These are phyloP conservation scores for Tetrapisispora phaffii DNA, from an alignment of 805 yeast genomes.

Conservation along the genomic window DNA sequence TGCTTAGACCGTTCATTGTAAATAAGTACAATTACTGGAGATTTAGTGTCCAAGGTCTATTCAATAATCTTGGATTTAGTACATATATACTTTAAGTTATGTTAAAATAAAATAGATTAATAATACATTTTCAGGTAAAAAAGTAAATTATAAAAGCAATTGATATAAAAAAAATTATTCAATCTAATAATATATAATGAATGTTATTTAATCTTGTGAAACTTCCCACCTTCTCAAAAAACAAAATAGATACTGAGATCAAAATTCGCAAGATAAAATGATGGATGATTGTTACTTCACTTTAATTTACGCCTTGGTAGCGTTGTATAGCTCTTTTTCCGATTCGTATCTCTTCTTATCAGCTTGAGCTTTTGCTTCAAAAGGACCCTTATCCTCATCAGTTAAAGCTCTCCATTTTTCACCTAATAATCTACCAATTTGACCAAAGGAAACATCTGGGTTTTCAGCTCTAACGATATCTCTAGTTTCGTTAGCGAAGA, in stretches of 20 bases:
- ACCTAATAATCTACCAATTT: constrained; percentile 90
- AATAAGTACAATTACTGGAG: too few species aligned
- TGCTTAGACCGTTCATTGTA: too few species aligned
- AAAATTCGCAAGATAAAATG: too few species aligned
- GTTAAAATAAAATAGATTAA: too few species aligned
- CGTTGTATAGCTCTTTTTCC: constrained; percentile 80
- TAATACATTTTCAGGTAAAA: neutral
- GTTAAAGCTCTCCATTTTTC: constrained; percentile 91
- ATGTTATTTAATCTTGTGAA: neutral
- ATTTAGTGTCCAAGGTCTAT: too few species aligned
- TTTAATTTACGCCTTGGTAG: constrained; percentile 23
- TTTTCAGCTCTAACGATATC: constrained; percentile 91
- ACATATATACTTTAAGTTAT: too few species aligned
- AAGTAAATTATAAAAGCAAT: too few species aligned
- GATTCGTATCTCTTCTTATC: constrained; percentile 97
- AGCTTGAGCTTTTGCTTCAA: constrained; percentile 84
- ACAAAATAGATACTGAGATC: neutral
- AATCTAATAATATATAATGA: too few species aligned
- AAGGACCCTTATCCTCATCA: constrained; percentile 77
- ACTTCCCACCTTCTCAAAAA: neutral
- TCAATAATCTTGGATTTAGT: too few species aligned
- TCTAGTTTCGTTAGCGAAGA: constrained; percentile 95
- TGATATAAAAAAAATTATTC: neutral
- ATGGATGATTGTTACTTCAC: too few species aligned
- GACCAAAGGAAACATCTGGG: constrained; percentile 93